Conservation (phyloP, 1,284 basidiomycete genomes). For the Naganishia sp. region DNA sequence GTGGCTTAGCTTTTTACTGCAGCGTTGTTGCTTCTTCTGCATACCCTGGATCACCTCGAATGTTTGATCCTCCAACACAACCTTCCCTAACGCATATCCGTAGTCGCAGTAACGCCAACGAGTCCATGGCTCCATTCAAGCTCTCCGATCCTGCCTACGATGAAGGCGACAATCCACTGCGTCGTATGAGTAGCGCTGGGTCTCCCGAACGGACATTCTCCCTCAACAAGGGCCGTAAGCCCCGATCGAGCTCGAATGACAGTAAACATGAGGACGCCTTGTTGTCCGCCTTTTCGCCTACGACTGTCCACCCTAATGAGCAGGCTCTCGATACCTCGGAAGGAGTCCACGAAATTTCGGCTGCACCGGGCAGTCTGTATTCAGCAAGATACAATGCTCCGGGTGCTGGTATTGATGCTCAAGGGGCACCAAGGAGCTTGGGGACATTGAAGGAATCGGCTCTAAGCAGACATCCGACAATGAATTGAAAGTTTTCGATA, state of each 20-base stretch:
- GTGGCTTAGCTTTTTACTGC: not conserved
- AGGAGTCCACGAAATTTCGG: not conserved
- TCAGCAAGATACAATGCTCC: constrained; percentile 19
- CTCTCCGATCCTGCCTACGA: constrained; percentile 9
- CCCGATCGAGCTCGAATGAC: constrained; percentile 29
- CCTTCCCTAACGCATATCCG: constrained; percentile 12
- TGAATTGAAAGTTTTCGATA: constrained; percentile 6
- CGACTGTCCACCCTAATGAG: not conserved
- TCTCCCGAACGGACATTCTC: constrained; percentile 5
- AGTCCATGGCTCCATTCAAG: constrained; percentile 1
- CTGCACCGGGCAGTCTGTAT: constrained; percentile 18
- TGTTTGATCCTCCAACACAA: constrained; percentile 19
- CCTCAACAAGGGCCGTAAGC: constrained; percentile 19
- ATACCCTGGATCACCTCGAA: constrained; percentile 16
- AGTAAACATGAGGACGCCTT: not conserved
- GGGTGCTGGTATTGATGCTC: constrained; percentile 18
- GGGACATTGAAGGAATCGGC: constrained; percentile 37
- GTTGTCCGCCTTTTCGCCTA: constrained; percentile 8
- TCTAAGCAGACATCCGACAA: constrained; percentile 35
- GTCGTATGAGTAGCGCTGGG: constrained; percentile 5
- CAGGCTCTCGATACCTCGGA: constrained; percentile 5
- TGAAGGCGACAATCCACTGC: constrained; percentile 5
- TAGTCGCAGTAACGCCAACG: constrained; percentile 19
- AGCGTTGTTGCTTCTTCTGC: constrained; percentile 15
- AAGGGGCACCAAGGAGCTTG: constrained; percentile 31